These are phyloP conservation scores for Circinella umbellata DNA, from an alignment of 371 early-diverging fungal species.

Conservation along the genomic window DNA sequence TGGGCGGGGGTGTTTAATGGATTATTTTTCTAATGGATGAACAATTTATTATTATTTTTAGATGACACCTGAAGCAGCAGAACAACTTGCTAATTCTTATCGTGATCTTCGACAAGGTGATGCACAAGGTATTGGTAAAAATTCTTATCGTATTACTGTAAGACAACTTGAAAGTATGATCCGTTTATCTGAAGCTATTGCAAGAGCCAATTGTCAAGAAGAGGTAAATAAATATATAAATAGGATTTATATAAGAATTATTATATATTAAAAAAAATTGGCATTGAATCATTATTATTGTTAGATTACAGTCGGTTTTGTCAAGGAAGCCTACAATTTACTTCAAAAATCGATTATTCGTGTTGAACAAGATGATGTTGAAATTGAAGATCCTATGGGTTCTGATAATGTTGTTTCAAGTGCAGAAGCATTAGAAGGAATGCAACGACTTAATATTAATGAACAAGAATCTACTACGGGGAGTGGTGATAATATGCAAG, in stretches of 20 bases:
- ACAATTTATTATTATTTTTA: constrained; percentile 19
- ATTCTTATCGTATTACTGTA: constrained; percentile 97
- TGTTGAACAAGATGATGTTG: constrained; percentile 90
- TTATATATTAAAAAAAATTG: too few species aligned
- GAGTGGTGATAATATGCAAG: constrained; percentile 37
- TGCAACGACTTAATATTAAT: constrained; percentile 20
- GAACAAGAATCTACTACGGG: constrained; percentile 9
- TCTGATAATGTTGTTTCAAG: constrained; percentile 39
- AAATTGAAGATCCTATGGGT: constrained; percentile 52
- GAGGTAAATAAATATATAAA: constrained; percentile 49
- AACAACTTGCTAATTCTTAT: constrained; percentile 87
- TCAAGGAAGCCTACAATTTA: constrained; percentile 92
- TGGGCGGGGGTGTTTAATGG: background rate
- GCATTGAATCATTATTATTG: too few species aligned
- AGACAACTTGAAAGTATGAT: constrained; percentile 98
- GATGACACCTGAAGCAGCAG: constrained; percentile 83
- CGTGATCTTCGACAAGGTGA: constrained; percentile 91
- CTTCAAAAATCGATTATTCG: constrained; percentile 93
- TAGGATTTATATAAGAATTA: background rate
- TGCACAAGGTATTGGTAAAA: constrained; percentile 72
- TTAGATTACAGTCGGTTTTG: constrained; percentile 76
- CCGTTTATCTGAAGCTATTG: constrained; percentile 97
- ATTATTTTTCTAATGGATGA: background rate
- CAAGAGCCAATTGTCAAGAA: constrained; percentile 87
- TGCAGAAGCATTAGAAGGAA: constrained; percentile 43